Evolutionary conservation across 2,329 filamentous ascomycete species (phyloP), one percentile per base, ranked within the genome.

Genomic region (Xylaria digitata): DNA sequence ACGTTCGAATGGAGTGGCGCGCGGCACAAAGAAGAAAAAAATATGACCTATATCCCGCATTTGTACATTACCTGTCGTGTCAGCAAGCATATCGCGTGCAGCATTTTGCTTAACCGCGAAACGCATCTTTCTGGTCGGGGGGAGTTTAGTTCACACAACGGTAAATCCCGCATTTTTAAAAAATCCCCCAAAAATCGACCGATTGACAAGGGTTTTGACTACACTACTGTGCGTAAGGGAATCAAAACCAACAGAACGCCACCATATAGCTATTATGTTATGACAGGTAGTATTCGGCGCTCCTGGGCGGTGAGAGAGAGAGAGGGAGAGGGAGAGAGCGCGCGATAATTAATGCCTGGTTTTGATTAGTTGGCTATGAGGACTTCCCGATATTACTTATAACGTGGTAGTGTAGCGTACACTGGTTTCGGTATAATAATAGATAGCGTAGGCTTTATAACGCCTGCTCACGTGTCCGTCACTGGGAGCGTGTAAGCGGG

Each of bases 391-490:
- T n/a, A n/a, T n/a, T n/a, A n/a, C n/a, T n/a, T n/a, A n/a, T n/a
- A n/a, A n/a, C n/a, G 11, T 11, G 11, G 11, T 40, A 40, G 11
- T 40, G 34, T 52, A 48, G 21, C 15, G 37, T 7, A 53, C 21
- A 6, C 34, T 6, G 30, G 50, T n/a, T 42, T 64, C 26, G 26
- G 21, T 42, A 58, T 19, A 40, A 40, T 32, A 17, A 30, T 50
- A 26, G 57, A 37, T 13, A 13, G 34, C 8, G 8, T 37, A 26
- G 26, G n/a, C 26, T 42, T 55, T 42, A 19, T 43, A 45, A 17
- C 32, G 23, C 26, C 32, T 55, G 46, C 57, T 69, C 67, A 69
- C 64, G 60, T 66, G 56, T 54, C 46, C 50, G 42, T 63, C 32
- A 15, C 34, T 49, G 32, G 43, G 56, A 54, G 59, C 32, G 42